Evolutionary conservation across 208 protist genomes (phyloP).

Genomic region (Trichomonas vaginalis): DNA sequence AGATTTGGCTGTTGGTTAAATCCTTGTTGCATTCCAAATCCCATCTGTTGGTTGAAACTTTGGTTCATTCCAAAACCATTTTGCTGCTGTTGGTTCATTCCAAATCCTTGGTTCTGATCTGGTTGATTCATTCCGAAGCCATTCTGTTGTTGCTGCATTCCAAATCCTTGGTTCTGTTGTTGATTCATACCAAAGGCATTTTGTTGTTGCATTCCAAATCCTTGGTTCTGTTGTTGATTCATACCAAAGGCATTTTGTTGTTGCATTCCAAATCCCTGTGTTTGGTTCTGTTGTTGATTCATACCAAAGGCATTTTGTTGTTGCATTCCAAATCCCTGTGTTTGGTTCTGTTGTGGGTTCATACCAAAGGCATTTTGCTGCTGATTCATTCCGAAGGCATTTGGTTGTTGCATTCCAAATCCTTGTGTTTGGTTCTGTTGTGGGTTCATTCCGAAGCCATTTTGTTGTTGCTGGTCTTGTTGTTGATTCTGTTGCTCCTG

Average conservation of each 20-base stretch:
- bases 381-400: too few relatives aligned
- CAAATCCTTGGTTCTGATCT: too few relatives aligned
- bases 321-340: not conserved
- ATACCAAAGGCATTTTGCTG: too few relatives aligned
- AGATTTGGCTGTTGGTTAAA: too few relatives aligned
- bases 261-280: not conserved
- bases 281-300: not conserved
- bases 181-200: not conserved
- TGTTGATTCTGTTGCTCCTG: too few relatives aligned
- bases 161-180: not conserved
- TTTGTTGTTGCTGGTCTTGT: too few relatives aligned
- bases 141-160: not conserved
- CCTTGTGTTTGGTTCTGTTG: not conserved
- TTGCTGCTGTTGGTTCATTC: not conserved
- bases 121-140: too few relatives aligned
- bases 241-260: too few relatives aligned
- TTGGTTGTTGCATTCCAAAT: not conserved
- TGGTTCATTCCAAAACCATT: too few relatives aligned
- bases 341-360: not conserved
- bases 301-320: too few relatives aligned
- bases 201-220: not conserved
- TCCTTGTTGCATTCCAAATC: not conserved
- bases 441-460: too few relatives aligned
- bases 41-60: not conserved
- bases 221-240: not conserved